phyloP scores from a whole-genome alignment of 2,329 filamentous ascomycete genomes.

The Fusarium nurragi region DNA sequence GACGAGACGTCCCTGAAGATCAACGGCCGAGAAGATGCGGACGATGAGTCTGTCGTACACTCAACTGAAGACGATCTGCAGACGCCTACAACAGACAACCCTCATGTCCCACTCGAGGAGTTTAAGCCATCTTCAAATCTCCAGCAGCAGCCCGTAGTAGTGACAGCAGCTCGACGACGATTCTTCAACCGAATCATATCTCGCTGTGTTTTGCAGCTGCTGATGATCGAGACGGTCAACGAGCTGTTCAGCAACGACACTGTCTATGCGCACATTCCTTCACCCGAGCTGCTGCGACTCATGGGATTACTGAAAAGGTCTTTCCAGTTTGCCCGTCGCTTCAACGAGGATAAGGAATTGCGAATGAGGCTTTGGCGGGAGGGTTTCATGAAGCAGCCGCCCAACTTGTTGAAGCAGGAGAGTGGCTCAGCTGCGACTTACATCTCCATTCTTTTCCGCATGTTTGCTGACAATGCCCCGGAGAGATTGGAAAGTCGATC shows the following conservation, averaged over 20 bases:
- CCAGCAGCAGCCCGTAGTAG: conserved; percentile 88
- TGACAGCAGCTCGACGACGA: conserved; percentile 89
- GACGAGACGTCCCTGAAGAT: conserved; percentile 70
- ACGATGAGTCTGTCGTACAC: conserved; percentile 47
- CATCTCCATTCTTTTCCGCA: conserved; percentile 92
- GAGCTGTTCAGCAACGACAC: conserved; percentile 98
- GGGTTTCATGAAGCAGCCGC: conserved; percentile 99
- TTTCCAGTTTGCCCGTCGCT: conserved; percentile 95
- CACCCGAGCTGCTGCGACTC: conserved; percentile 84
- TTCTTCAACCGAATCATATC: conserved; percentile 99
- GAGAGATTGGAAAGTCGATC: conserved; percentile 81
- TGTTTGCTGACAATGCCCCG: conserved; percentile 91
- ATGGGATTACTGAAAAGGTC: conserved; percentile 96
- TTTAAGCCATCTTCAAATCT: conserved; percentile 81
- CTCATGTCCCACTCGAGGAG: conserved; percentile 75
- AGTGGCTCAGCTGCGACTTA: conserved; percentile 93
- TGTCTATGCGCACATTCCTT: conserved; percentile 93
- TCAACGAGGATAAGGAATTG: conserved; percentile 97
- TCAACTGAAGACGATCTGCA: conserved; percentile 48
- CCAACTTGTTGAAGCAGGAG: conserved; percentile 97
- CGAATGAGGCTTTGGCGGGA: conserved; percentile 95
- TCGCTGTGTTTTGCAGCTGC: conserved; percentile 93
- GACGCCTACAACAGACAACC: conserved; percentile 45
- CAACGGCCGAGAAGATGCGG: conserved; percentile 61
- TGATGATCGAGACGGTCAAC: conserved; percentile 99